Evolutionary conservation across 768 basidiomycete genomes (phyloP), one percentile per base, ranked within the genome.

Genomic region (Naganishia vaughanmartiniae): DNA sequence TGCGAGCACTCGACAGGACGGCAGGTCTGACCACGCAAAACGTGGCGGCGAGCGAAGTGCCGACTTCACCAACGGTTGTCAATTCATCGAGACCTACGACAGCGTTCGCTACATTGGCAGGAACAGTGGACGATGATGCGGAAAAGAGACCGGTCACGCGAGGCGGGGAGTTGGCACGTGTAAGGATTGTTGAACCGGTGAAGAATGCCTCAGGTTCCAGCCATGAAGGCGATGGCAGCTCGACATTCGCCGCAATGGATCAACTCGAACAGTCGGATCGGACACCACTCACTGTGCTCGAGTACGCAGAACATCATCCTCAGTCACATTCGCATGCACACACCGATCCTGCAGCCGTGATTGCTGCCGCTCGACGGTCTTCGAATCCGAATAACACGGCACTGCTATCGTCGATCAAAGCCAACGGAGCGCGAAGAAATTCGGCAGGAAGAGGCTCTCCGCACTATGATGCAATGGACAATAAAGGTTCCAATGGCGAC

Each of bases 181-280:
- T 63, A 36, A 42, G 46, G 39, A 63, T 63, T 45, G 60, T 63
- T 26, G 60, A 63, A 30, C 12, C 42, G 0, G 60, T 9, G 28
- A 63, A 63, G 60, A 63, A 63, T 45, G 39, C 60, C 2, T 63
- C 60, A 34, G 7, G 15, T 7, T 63, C 60, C 12, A 42, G 34
- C 17, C 36, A 63, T 7, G 39, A 63, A 45, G 36, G 28, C 21
- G 30, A 45, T 34, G 60, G 39, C 33, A 26, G 42, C 26, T 63
- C 60, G 42, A 63, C 60, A 17, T 63, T 63, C 39, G 60, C 60
- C 14, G 60, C 60, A 1, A 63, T 63, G 60, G 60, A 63, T n/a
- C 39, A 42, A 34, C 60, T 63, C 7, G 26, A 63, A 9, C 60
- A 30, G 24, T 24, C 60, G 3, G 21, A 26, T 14, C 60, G 39